Conservation (phyloP, 495 filamentous ascomycete genomes). For the Neurospora sublineolata region DNA sequence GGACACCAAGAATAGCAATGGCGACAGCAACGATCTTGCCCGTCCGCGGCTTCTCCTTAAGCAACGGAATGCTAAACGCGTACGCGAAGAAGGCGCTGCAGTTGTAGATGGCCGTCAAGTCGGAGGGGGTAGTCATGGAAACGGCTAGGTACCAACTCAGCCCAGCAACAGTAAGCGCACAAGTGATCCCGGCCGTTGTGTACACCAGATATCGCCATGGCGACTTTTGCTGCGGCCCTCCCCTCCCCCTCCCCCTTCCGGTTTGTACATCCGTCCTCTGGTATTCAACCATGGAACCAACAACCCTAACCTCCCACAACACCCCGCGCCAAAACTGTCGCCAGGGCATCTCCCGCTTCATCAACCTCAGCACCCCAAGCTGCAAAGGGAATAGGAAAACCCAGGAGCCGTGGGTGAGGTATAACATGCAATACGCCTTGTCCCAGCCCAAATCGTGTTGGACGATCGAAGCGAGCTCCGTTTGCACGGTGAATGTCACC, state of each 20-base stretch:
- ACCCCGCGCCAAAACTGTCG: conserved; percentile 79
- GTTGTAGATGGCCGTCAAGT: conserved; percentile 97
- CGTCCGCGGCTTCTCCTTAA: conserved; percentile 67
- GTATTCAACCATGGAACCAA: conserved; percentile 74
- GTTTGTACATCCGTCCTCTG: conserved; percentile 46
- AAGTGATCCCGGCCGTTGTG: conserved; percentile 71
- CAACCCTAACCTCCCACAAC: conserved; percentile 58
- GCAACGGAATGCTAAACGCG: conserved; percentile 78
- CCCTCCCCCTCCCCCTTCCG: conserved; percentile 14
- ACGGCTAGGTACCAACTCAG: conserved; percentile 95
- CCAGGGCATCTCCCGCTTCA: conserved; percentile 66
- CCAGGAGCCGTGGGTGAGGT: conserved; percentile 93
- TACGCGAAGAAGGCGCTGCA: conserved; percentile 98
- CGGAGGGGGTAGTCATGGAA: conserved; percentile 78
- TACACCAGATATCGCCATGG: conserved; percentile 57
- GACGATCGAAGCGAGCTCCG: conserved; percentile 88
- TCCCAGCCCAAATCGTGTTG: conserved; percentile 82
- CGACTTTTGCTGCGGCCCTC: conserved; percentile 29
- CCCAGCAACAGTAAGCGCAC: conserved; percentile 79
- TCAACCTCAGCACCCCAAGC: conserved; percentile 64
- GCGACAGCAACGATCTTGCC: conserved; percentile 76
- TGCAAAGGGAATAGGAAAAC: conserved; percentile 74
- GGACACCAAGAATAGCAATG: conserved; percentile 77
- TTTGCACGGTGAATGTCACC: conserved; percentile 76
- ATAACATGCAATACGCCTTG: conserved; percentile 98